Conservation (phyloP, 164 flowering plant genomes). For the Kalanchoe fedtschenkoi region DNA sequence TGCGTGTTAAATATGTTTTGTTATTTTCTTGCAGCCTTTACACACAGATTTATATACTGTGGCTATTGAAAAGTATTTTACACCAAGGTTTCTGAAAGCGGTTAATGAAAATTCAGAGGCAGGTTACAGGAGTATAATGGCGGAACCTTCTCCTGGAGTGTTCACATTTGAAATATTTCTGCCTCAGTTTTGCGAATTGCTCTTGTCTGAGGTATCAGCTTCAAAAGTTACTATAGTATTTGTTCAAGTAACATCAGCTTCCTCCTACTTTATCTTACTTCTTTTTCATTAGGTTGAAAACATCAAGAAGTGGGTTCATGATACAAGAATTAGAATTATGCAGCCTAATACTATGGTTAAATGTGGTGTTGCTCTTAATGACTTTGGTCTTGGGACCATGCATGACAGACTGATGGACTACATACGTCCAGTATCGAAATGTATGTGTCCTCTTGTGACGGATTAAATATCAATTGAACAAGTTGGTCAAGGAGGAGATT, state of each 20-base stretch:
- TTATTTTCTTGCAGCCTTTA: conserved; percentile 48
- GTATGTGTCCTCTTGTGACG: conserved; percentile 21
- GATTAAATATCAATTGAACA: not conserved
- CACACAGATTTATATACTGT: conserved; percentile 53
- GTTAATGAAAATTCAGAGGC: conserved; percentile 58
- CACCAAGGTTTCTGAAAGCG: conserved; percentile 70
- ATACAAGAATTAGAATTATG: conserved; percentile 69
- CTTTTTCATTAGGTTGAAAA: conserved; percentile 63
- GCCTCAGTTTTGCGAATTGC: conserved; percentile 56
- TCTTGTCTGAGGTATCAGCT: conserved; percentile 53
- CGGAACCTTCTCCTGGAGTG: conserved; percentile 73
- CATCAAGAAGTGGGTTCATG: conserved; percentile 80
- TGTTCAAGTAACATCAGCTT: not conserved
- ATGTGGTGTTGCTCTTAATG: conserved; percentile 91
- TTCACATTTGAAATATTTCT: conserved; percentile 79
- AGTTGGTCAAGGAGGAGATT: not conserved
- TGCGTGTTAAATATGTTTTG: not conserved
- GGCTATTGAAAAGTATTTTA: conserved; percentile 54
- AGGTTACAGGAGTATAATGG: conserved; percentile 60
- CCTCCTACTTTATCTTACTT: conserved; percentile 14
- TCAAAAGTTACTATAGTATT: not conserved
- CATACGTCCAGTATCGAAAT: conserved; percentile 64
- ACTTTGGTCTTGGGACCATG: conserved; percentile 86
- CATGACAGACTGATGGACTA: conserved; percentile 75
- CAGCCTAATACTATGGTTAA: conserved; percentile 91